Evolutionary conservation across 2,329 filamentous ascomycete genomes (phyloP).

Genomic region (Pseudopithomyces chartarum): DNA sequence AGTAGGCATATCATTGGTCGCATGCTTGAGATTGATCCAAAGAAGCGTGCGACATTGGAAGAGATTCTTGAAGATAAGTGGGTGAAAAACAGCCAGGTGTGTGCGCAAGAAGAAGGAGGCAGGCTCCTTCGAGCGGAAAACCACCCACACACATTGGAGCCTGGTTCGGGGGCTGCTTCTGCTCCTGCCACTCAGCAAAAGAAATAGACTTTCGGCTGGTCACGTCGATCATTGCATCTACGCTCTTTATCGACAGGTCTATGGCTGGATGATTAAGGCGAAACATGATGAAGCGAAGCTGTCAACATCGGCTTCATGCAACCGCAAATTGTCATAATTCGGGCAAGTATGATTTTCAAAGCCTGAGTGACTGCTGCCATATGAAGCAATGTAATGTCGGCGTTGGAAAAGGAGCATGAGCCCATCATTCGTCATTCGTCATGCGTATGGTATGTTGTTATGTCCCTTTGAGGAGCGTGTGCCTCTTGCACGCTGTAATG

Average conservation of each 20-base stretch:
- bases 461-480: slow-evolving; percentile 5
- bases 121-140: slow-evolving; percentile 73
- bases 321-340: neutral
- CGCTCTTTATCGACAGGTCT: neutral
- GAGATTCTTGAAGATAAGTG: slow-evolving; percentile 89
- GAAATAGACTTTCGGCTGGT: slow-evolving; percentile 29
- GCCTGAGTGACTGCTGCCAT: neutral
- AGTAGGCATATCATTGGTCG: slow-evolving; percentile 86
- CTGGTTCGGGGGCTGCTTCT: slow-evolving; percentile 48
- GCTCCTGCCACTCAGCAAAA: slow-evolving; percentile 40
- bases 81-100: slow-evolving; percentile 85
- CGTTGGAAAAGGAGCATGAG: slow-evolving; percentile 3
- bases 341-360: neutral
- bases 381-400: slow-evolving; percentile 3
- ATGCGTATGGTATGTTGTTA: neutral
- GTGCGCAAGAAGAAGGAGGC: slow-evolving; percentile 76
- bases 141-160: slow-evolving; percentile 85
- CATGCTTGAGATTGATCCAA: slow-evolving; percentile 90
- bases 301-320: neutral
- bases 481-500: neutral
- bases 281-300: neutral
- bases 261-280: neutral
- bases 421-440: neutral
- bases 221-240: neutral
- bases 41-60: slow-evolving; percentile 78